phyloP scores from a whole-genome alignment of 2,329 filamentous ascomycete genomes.

The Fusarium proliferatum region DNA sequence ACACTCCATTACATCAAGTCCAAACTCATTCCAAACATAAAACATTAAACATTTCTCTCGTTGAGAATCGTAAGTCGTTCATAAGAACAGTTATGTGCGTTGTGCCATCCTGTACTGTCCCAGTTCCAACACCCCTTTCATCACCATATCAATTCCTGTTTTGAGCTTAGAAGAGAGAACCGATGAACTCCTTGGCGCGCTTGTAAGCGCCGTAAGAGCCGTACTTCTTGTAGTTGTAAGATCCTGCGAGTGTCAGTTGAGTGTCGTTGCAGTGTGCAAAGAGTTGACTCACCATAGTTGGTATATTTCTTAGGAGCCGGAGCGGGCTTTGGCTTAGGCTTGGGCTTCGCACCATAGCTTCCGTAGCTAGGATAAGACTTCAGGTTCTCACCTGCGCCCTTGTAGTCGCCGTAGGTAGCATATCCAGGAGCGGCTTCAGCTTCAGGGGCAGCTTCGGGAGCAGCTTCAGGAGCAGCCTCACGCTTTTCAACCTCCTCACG shows the following conservation, averaged over 20 bases:
- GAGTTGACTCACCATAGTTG: background rate
- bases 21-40: background rate
- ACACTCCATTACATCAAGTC: background rate
- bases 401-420: background rate
- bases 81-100: slow-evolving; percentile 26
- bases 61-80: slow-evolving; percentile 34
- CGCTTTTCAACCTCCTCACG: background rate
- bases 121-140: background rate
- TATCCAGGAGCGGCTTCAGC: background rate
- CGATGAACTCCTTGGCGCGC: slow-evolving; percentile 22
- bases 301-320: slow-evolving; percentile 1
- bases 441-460: background rate
- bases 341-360: background rate
- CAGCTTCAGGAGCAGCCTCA: background rate
- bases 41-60: slow-evolving; percentile 25
- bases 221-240: slow-evolving; percentile 29
- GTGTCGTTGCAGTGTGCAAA: too few relatives aligned
- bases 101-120: slow-evolving; percentile 2
- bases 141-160: background rate
- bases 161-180: slow-evolving; percentile 24
- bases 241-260: background rate
- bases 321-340: slow-evolving; percentile 3
- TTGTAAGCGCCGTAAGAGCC: slow-evolving; percentile 31
- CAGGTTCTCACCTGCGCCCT: background rate
- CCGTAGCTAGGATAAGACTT: background rate